Conservation (phyloP, 306 rosid species). For the Corylus americana region DNA sequence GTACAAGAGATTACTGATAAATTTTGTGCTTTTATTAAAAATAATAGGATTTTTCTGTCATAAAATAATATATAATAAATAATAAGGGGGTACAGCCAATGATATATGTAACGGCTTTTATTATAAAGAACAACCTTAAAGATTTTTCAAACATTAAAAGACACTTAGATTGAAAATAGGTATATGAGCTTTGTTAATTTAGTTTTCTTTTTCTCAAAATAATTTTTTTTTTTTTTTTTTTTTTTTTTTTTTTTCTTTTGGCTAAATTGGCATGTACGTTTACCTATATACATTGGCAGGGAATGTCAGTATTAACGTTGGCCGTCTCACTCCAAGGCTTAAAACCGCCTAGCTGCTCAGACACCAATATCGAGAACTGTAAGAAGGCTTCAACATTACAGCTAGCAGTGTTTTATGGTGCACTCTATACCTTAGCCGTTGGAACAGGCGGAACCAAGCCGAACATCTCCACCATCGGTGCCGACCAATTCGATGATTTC, state of each 20-base stretch:
- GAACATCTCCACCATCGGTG: constrained; percentile 91
- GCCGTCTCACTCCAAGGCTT: constrained; percentile 63
- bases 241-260: not conserved
- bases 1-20: too few relatives aligned
- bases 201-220: too few relatives aligned
- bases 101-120: too few relatives aligned
- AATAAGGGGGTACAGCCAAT: too few relatives aligned
- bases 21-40: too few relatives aligned
- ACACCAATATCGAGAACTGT: constrained; percentile 53
- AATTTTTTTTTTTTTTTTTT: too few relatives aligned
- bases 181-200: too few relatives aligned
- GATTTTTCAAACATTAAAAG: too few relatives aligned
- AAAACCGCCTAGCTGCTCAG: constrained; percentile 59
- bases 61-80: too few relatives aligned
- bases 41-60: not conserved
- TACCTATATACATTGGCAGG: constrained; percentile 40
- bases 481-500: constrained; percentile 92
- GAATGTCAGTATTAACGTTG: constrained; percentile 66
- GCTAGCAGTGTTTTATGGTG: constrained; percentile 65
- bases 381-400: constrained; percentile 72
- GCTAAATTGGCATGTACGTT: not conserved
- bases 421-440: constrained; percentile 81
- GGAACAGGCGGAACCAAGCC: constrained; percentile 96
- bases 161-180: too few relatives aligned
- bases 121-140: too few relatives aligned